A percentile compares a stretch with the other conserved stretches of the same genome.
These are phyloP conservation scores for Jatropha podagrica DNA, from an alignment of 441 rosid species.

Conservation along the genomic window DNA sequence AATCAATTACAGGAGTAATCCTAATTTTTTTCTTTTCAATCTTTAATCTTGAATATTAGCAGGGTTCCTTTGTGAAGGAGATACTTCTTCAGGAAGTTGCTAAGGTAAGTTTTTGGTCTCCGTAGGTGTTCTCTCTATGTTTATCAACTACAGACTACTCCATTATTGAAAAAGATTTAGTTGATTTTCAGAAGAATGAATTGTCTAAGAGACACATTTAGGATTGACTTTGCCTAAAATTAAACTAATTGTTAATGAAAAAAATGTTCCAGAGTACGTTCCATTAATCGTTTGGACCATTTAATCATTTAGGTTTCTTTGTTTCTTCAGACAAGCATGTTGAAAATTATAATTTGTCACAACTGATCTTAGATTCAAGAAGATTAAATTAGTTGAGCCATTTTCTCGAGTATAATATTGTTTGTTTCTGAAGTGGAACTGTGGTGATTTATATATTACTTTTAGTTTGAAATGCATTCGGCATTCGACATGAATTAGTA, in stretches of 20 bases:
- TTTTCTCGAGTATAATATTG: not conserved
- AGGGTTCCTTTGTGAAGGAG: slow-evolving; percentile 93
- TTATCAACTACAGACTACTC: not conserved
- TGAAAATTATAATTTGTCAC: not conserved
- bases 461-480: not conserved
- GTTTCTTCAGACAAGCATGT: not conserved
- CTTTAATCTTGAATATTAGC: slow-evolving; percentile 27
- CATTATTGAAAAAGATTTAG: not conserved
- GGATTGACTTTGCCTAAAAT: not conserved
- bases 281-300: not conserved
- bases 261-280: not conserved
- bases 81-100: slow-evolving; percentile 83
- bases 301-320: not conserved
- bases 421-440: not conserved
- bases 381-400: not conserved
- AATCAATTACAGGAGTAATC: not conserved
- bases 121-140: slow-evolving; percentile 6
- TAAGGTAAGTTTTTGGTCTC: slow-evolving; percentile 54
- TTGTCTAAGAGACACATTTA: not conserved
- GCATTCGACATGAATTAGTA: not conserved
- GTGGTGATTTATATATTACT: not conserved
- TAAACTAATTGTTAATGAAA: not conserved
- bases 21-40: not conserved
- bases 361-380: not conserved
- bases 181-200: not conserved